Base-by-base conservation (phyloP, 73 alveolate genomes). In the Stentor roeselii region DNA sequence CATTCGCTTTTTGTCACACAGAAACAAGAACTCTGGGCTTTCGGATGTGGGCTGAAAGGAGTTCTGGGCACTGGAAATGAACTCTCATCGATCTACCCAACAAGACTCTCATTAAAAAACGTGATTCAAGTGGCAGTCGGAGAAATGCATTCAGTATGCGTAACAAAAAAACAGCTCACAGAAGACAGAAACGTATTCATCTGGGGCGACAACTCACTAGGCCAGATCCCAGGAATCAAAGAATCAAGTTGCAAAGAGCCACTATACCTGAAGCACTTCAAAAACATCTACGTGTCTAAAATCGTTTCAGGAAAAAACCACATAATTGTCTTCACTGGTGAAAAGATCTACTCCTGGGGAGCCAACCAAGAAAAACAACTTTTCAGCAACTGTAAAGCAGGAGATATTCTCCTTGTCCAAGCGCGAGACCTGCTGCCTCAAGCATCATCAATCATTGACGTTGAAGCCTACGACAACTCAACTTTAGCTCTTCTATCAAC, bases 21-120 rank as follows among this genome's bases (percentile, higher is more conserved):
- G 27, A 2, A 21, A 67, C 27, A 32, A 2, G 37, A 67, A 14
- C 41, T 67, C 2, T 67, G 80, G 80, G 37, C 80, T 67, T 67
- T 67, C 34, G 80, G 80, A 30, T 30, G 42, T 21, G 80, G 80
- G 41, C n/a, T 36, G 34, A 67, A 34, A 2, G 80, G 80, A 67
- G 37, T 67, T 67, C 37, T 67, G 14, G 80, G 80, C 42, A 21
- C 14, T 11, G 80, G 80, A n/a, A 30, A n/a, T 30, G 80, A 67
- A 32, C 41, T 21, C 15, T 21, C 50, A 14, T 34, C 21, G 11
- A 32, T 67, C 34, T 21, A 67, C 37, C 80, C 80, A 21, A 67
- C 80, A 21, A 21, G 11, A 21, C 27, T 67, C 2, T 27, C 50
- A 1, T 15, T n/a, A 27, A 1, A 15, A 30, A 21, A 21, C 21